phyloP scores from a whole-genome alignment of 2,329 filamentous ascomycete species.

The Hypoxylon sp. region DNA sequence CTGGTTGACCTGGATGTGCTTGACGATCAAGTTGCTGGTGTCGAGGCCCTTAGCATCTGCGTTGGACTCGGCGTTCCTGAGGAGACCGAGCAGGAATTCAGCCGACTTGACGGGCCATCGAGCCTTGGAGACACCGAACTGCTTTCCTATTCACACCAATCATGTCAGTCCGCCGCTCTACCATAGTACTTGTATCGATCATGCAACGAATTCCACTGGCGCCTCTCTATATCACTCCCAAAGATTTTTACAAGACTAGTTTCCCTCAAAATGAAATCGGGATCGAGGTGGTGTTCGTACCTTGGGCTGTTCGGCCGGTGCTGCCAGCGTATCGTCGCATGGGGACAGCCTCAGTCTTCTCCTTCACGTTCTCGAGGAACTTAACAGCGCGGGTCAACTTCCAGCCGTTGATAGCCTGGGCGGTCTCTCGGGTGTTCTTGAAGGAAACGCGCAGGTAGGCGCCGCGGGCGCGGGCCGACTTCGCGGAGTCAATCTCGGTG shows the following conservation, averaged over 20 bases:
- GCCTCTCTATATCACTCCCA: slow-evolving; percentile 6
- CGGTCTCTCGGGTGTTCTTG: slow-evolving; percentile 99
- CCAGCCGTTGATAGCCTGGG: slow-evolving; percentile 99
- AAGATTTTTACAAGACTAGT: slow-evolving; percentile 1
- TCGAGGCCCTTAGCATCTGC: slow-evolving; percentile 97
- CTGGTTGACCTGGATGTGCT: slow-evolving; percentile 99
- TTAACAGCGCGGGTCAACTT: slow-evolving; percentile 94
- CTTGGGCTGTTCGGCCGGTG: slow-evolving; percentile 97
- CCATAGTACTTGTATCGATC: background rate
- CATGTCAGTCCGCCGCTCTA: slow-evolving; percentile 44
- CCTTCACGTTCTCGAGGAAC: slow-evolving; percentile 98
- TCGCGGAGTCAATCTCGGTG: slow-evolving; percentile 86
- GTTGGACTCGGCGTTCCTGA: slow-evolving; percentile 98
- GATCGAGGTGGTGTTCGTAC: slow-evolving; percentile 71
- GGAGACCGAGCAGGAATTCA: slow-evolving; percentile 95
- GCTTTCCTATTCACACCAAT: slow-evolving; percentile 79
- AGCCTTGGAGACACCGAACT: slow-evolving; percentile 97
- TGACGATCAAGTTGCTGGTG: slow-evolving; percentile 96
- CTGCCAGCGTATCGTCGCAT: slow-evolving; percentile 98
- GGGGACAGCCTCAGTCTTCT: slow-evolving; percentile 97
- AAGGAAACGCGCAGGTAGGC: slow-evolving; percentile 99
- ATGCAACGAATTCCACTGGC: slow-evolving; percentile 18
- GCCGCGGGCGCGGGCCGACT: slow-evolving; percentile 97
- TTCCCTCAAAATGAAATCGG: background rate
- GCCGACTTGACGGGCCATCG: slow-evolving; percentile 99